These are phyloP conservation scores for Salix koriyanagi DNA, from an alignment of 345 rosid species.

Conservation along the genomic window DNA sequence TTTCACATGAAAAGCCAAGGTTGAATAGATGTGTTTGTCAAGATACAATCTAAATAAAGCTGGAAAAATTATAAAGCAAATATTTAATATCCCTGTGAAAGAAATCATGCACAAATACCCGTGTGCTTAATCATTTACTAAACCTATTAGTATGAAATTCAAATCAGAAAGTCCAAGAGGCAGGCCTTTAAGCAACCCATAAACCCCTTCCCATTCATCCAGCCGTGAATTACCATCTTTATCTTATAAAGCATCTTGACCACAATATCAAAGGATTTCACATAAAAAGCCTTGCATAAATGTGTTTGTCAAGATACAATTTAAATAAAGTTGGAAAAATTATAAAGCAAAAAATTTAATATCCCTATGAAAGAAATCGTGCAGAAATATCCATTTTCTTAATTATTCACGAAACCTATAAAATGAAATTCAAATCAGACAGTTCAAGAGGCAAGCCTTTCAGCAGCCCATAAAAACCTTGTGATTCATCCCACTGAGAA, in stretches of 20 bases:
- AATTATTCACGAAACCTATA: neutral
- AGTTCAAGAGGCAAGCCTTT: neutral
- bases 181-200: neutral
- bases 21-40: neutral
- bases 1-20: neutral
- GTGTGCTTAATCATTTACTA: neutral
- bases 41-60: neutral
- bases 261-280: neutral
- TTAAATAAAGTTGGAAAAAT: slow-evolving; percentile 1
- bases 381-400: neutral
- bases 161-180: neutral
- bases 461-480: neutral
- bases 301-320: neutral
- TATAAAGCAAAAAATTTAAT: neutral
- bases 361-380: neutral
- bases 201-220: neutral
- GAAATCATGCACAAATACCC: neutral
- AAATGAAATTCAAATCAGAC: neutral
- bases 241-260: neutral
- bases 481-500: neutral
- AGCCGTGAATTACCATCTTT: neutral
- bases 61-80: neutral
- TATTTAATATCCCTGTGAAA: neutral
- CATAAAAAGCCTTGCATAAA: neutral
- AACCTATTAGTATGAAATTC: neutral